A percentile compares a stretch with the other conserved stretches of the same genome.
phyloP scores from a whole-genome alignment of 352 stramenopile species.

The Phytophthora constricta region DNA sequence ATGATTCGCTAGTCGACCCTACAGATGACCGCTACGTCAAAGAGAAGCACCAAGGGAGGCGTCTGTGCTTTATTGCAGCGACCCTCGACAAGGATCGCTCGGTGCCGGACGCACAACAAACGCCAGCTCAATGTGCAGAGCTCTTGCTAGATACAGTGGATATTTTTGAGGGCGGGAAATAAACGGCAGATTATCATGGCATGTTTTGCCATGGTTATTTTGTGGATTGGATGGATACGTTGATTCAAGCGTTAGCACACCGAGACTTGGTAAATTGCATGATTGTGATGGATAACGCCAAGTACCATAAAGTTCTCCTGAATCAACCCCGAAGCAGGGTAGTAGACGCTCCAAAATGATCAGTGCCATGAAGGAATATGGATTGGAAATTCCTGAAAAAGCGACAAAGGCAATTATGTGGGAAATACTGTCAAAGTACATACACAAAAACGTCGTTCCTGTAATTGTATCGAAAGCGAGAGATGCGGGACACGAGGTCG shows the following conservation, averaged over 20 bases:
- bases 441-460: constrained; percentile 13
- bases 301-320: constrained; percentile 13
- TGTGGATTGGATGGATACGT: constrained; percentile 15
- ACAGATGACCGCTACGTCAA: too few species aligned
- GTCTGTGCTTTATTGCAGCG: not conserved
- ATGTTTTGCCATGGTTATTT: constrained; percentile 7
- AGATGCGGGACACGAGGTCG: constrained; percentile 10
- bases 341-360: constrained; percentile 4
- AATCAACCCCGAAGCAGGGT: not conserved
- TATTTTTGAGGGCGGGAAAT: constrained; percentile 3
- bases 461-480: constrained; percentile 15
- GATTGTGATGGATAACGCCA: constrained; percentile 22
- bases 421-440: constrained; percentile 1
- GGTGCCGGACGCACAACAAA: not conserved
- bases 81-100: not conserved
- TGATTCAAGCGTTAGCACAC: not conserved
- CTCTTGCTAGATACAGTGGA: not conserved
- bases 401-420: not conserved
- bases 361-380: constrained; percentile 1
- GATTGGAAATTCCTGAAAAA: not conserved
- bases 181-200: constrained; percentile 2
- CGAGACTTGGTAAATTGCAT: constrained; percentile 2
- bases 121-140: not conserved
- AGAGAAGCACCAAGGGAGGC: not conserved
- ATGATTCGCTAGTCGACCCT: too few species aligned